Conservation (phyloP, 148 eudicot genomes). For the Rhododendron ferrugineum region DNA sequence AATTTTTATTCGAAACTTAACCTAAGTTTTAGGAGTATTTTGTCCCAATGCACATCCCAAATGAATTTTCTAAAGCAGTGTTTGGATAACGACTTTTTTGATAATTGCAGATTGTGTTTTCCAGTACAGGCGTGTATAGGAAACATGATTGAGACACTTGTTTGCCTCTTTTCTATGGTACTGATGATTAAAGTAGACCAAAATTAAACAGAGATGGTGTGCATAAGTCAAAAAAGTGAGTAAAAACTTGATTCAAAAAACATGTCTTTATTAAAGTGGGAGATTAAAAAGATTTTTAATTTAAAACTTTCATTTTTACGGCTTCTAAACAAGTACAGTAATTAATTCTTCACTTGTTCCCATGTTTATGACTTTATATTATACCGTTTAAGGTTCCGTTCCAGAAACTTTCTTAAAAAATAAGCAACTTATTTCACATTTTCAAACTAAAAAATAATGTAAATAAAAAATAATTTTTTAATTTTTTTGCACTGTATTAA, state of each 20-base stretch:
- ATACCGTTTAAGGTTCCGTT: too few species aligned
- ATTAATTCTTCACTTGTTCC: neutral
- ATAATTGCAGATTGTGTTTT: neutral
- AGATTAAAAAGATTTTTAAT: neutral
- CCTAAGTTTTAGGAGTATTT: neutral
- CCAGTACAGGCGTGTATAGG: neutral
- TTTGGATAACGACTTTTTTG: neutral
- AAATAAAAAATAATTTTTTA: too few species aligned
- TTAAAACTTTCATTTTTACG: neutral
- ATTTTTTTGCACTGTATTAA: too few species aligned
- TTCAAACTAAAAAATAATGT: too few species aligned
- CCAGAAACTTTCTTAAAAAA: too few species aligned
- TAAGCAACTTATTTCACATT: too few species aligned
- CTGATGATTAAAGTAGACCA: neutral
- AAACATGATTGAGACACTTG: neutral
- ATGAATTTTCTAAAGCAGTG: neutral
- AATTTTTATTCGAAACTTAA: too few species aligned
- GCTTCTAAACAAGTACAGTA: neutral
- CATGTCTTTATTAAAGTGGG: neutral
- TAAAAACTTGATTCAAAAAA: neutral
- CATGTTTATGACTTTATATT: neutral
- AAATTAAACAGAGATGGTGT: neutral
- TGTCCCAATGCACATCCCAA: neutral
- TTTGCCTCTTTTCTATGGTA: neutral
- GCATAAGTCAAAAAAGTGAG: constrained; percentile 3